Evolutionary conservation across 2,329 filamentous ascomycete genomes (phyloP).

Genomic region (Cephalotrichum gorgonifer): DNA sequence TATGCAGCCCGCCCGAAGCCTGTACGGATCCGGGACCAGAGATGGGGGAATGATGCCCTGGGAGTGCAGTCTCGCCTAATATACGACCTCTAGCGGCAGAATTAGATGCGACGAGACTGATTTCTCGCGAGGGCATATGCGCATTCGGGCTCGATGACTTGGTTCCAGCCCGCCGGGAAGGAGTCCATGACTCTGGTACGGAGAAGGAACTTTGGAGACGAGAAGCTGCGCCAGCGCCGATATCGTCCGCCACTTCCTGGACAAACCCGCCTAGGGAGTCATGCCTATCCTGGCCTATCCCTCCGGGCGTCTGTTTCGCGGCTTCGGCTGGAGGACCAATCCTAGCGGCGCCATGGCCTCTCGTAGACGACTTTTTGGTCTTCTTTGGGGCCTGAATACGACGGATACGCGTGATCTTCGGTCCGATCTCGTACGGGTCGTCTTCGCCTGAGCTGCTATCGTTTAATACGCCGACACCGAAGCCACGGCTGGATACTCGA

Average conservation of each 20-base stretch:
- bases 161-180: conserved; percentile 62
- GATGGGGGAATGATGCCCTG: conserved; percentile 92
- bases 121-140: not conserved
- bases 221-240: not conserved
- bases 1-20: not conserved
- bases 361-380: not conserved
- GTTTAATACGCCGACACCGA: conserved; percentile 83
- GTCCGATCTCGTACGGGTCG: conserved; percentile 85
- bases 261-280: not conserved
- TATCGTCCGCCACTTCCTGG: not conserved
- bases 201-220: conserved; percentile 46
- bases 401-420: conserved; percentile 46
- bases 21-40: conserved; percentile 24
- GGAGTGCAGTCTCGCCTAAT: conserved; percentile 66
- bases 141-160: conserved; percentile 12
- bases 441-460: conserved; percentile 93
- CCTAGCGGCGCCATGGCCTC: not conserved
- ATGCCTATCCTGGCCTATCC: not conserved
- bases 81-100: not conserved
- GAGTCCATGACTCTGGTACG: not conserved
- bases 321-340: not conserved
- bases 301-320: not conserved
- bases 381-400: not conserved
- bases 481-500: conserved; percentile 32
- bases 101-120: conserved; percentile 1